phyloP scores from a whole-genome alignment of 2,329 filamentous ascomycete genomes.

The Aspergillus sp. region DNA sequence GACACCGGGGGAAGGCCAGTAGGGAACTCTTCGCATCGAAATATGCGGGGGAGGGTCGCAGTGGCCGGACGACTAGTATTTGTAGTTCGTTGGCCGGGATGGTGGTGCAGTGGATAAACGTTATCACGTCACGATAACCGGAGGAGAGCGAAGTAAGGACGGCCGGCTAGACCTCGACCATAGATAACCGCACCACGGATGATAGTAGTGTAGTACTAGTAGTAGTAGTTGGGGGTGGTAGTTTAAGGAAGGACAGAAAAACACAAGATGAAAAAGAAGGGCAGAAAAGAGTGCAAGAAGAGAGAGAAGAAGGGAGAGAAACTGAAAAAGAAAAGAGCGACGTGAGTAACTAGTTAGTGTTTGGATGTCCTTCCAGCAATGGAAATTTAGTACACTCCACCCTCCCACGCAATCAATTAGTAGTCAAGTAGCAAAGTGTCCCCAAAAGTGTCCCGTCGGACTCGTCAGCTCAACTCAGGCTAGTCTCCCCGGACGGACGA shows the following conservation, averaged over 20 bases:
- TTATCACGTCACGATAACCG: slow-evolving; percentile 11
- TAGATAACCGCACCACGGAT: neutral
- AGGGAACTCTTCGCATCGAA: slow-evolving; percentile 4
- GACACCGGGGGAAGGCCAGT: neutral
- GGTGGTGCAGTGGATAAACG: slow-evolving; percentile 7
- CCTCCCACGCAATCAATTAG: neutral
- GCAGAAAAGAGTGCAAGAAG: slow-evolving; percentile 8
- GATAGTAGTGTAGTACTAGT: neutral
- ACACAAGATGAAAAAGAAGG: neutral
- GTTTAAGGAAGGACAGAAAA: neutral
- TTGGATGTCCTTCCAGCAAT: too few species aligned
- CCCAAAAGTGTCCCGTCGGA: slow-evolving; percentile 12
- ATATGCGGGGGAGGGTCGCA: slow-evolving; percentile 3
- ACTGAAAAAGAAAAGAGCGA: neutral
- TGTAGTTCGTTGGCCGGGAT: slow-evolving; percentile 1
- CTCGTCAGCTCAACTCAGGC: neutral
- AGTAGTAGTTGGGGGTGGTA: neutral
- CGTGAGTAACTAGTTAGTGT: too few species aligned
- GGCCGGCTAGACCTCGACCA: neutral
- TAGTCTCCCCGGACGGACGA: too few species aligned
- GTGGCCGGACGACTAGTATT: slow-evolving; percentile 2
- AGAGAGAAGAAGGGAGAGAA: slow-evolving; percentile 6
- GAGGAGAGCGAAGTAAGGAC: neutral
- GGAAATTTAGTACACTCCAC: neutral
- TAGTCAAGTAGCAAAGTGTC: slow-evolving; percentile 8